phyloP scores from a whole-genome alignment of 768 basidiomycete species.

The Polyporus arcularius region DNA sequence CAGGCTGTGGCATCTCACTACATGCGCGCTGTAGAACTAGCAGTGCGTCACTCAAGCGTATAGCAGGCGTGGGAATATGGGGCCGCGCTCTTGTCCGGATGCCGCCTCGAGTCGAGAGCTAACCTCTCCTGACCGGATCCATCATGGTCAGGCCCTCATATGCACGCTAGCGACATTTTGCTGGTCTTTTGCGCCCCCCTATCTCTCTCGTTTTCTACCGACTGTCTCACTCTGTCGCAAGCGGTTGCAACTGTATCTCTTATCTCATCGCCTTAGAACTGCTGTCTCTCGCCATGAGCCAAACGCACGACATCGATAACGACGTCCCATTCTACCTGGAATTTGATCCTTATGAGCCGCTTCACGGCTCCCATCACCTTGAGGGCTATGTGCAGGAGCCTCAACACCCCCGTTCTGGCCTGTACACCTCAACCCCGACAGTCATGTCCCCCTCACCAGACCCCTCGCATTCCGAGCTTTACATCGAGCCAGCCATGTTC shows the following conservation, averaged over 20 bases:
- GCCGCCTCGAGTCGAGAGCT: conserved; percentile 1
- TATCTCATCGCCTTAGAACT: conserved; percentile 27
- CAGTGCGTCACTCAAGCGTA: neutral
- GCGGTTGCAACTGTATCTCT: conserved; percentile 17
- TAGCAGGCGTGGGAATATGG: conserved; percentile 15
- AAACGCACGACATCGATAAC: conserved; percentile 50
- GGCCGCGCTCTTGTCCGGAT: neutral
- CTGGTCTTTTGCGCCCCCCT: conserved; percentile 3
- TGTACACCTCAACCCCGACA: conserved; percentile 11
- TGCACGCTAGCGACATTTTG: neutral
- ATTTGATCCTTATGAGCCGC: conserved; percentile 48
- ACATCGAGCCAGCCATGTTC: conserved; percentile 7
- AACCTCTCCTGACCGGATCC: neutral
- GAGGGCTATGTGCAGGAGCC: conserved; percentile 26
- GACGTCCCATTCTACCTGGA: conserved; percentile 47
- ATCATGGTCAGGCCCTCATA: neutral
- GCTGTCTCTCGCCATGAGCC: conserved; percentile 40
- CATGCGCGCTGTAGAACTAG: neutral
- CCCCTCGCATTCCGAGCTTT: conserved; percentile 3
- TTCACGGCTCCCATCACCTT: conserved; percentile 23
- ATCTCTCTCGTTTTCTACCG: conserved; percentile 9
- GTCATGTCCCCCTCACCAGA: conserved; percentile 5
- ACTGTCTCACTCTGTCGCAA: neutral
- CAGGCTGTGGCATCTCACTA: neutral
- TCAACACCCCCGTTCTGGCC: conserved; percentile 9